Evolutionary conservation across 2,329 filamentous ascomycete genomes (phyloP).

Genomic region (Pseudocercospora vitis): DNA sequence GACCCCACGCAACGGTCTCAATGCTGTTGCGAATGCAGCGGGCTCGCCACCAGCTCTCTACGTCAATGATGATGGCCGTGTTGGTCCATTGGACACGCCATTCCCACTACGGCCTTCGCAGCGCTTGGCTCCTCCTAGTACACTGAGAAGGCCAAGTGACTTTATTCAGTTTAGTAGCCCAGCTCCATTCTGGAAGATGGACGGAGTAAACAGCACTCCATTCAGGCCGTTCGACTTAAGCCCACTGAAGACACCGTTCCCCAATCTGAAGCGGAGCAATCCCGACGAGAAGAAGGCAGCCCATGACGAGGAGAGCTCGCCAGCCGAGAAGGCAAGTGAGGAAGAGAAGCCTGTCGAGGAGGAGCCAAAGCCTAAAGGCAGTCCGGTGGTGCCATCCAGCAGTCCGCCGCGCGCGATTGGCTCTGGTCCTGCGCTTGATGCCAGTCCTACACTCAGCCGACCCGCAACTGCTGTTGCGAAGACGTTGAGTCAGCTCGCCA

Average conservation of each 20-base stretch:
- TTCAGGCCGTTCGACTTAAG: slow-evolving; percentile 44
- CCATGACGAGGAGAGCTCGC: slow-evolving; percentile 25
- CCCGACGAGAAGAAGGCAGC: slow-evolving; percentile 25
- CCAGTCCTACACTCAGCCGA: slow-evolving; percentile 35
- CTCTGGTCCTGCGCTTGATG: slow-evolving; percentile 28
- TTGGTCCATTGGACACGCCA: slow-evolving; percentile 39
- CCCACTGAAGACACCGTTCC: slow-evolving; percentile 41
- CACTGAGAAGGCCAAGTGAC: slow-evolving; percentile 76
- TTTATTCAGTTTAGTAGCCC: slow-evolving; percentile 84
- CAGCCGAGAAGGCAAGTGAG: slow-evolving; percentile 22
- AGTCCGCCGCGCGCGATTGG: slow-evolving; percentile 30
- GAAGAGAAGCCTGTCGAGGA: slow-evolving; percentile 21
- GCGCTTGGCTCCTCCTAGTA: slow-evolving; percentile 74
- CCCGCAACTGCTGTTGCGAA: slow-evolving; percentile 36
- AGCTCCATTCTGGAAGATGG: slow-evolving; percentile 86
- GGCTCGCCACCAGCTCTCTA: slow-evolving; percentile 42
- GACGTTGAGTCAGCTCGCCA: slow-evolving; percentile 34
- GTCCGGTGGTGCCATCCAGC: slow-evolving; percentile 37
- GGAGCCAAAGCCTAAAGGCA: slow-evolving; percentile 28
- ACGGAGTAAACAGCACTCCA: slow-evolving; percentile 72
- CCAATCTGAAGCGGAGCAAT: slow-evolving; percentile 33
- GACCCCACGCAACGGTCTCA: slow-evolving; percentile 39
- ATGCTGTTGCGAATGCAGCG: slow-evolving; percentile 39
- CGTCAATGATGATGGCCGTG: slow-evolving; percentile 39
- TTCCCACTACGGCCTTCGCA: slow-evolving; percentile 50